These are phyloP conservation scores for Eimeria necatrix DNA, from an alignment of 169 alveolate species.

Conservation along the genomic window DNA sequence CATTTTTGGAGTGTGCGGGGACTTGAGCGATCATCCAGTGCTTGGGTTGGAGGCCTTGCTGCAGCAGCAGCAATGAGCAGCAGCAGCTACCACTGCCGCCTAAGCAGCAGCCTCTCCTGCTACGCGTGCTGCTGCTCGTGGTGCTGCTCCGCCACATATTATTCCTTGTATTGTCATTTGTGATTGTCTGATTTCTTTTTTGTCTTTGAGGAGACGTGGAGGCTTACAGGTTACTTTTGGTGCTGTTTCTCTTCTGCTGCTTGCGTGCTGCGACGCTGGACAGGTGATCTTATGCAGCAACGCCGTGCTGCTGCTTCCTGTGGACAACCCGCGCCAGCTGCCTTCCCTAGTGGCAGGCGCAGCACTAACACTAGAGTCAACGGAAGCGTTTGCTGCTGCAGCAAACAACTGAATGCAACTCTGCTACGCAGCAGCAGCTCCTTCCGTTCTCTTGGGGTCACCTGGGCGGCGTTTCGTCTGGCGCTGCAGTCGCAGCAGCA, in stretches of 20 bases:
- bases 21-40: no score
- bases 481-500: background rate
- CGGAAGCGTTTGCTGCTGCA: background rate
- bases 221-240: background rate
- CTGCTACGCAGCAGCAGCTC: background rate
- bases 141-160: background rate
- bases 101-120: no score
- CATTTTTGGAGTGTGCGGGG: no score
- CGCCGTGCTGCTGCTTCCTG: no score
- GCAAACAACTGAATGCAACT: background rate
- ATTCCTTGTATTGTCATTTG: background rate
- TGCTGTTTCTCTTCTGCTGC: background rate
- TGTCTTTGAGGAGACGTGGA: background rate
- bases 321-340: no score
- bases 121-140: background rate
- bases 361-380: background rate
- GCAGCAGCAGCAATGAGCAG: constrained; percentile 6
- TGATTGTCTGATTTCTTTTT: background rate
- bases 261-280: background rate
- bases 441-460: background rate
- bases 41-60: background rate
- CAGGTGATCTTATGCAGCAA: no score
- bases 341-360: background rate
- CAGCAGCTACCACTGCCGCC: background rate
- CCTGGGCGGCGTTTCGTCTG: background rate